These are phyloP conservation scores for Morella rubra DNA, from an alignment of 306 rosid species.

Conservation along the genomic window DNA sequence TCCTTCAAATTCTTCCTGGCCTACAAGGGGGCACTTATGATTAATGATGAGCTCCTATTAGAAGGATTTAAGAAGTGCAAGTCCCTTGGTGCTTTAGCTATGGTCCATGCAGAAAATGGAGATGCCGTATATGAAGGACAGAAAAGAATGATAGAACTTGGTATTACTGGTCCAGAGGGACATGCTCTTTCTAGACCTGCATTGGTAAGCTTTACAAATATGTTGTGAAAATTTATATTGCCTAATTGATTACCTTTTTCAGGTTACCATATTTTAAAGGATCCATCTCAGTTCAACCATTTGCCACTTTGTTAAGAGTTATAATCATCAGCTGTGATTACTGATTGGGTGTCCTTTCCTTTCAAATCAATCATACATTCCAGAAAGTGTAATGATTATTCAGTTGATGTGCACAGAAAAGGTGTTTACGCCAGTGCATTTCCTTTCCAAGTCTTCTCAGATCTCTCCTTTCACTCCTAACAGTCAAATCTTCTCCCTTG, in stretches of 20 bases:
- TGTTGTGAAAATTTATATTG: neutral
- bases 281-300: neutral
- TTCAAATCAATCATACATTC: too few species aligned
- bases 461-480: too few species aligned
- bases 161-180: slow-evolving; percentile 96
- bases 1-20: slow-evolving; percentile 97
- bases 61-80: slow-evolving; percentile 86
- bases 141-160: slow-evolving; percentile 84
- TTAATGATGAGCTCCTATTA: slow-evolving; percentile 80
- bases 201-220: slow-evolving; percentile 46
- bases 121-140: slow-evolving; percentile 92
- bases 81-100: slow-evolving; percentile 95
- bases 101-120: slow-evolving; percentile 99
- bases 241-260: neutral
- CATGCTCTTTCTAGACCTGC: slow-evolving; percentile 94
- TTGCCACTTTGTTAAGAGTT: too few species aligned
- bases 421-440: too few species aligned
- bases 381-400: too few species aligned
- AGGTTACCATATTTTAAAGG: neutral
- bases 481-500: neutral
- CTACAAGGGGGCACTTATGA: slow-evolving; percentile 83
- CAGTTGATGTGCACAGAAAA: too few species aligned
- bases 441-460: too few species aligned
- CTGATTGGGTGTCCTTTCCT: too few species aligned
- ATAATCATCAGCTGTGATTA: too few species aligned